phyloP scores from a whole-genome alignment of 2,329 filamentous ascomycete species.

The Orbilia javanica region DNA sequence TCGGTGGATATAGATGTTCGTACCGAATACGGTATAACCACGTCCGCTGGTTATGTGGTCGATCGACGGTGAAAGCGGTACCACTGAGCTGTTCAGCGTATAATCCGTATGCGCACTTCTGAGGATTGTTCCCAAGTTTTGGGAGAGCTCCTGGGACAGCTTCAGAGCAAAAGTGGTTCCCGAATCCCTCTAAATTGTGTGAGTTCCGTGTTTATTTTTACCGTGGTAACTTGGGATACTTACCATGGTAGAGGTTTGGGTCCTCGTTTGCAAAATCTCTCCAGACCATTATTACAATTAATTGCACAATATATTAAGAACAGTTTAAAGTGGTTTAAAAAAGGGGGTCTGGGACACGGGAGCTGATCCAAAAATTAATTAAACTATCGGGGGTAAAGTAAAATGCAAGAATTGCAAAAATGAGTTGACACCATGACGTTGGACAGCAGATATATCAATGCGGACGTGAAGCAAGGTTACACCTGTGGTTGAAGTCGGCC shows the following conservation, averaged over 20 bases:
- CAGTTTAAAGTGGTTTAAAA: too few species aligned
- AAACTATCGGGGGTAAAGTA: not conserved
- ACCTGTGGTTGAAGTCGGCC: conserved; percentile 11
- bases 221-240: not conserved
- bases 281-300: conserved; percentile 45
- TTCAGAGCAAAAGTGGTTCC: conserved; percentile 56
- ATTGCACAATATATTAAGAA: not conserved
- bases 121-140: conserved; percentile 76
- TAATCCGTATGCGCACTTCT: conserved; percentile 81
- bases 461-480: not conserved
- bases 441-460: conserved; percentile 7
- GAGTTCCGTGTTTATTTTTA: not conserved
- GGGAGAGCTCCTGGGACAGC: conserved; percentile 50
- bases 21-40: conserved; percentile 76
- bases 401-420: conserved; percentile 4
- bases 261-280: conserved; percentile 46
- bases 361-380: not conserved
- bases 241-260: conserved; percentile 57
- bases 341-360: not conserved
- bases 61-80: conserved; percentile 77
- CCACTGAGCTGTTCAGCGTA: conserved; percentile 85
- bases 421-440: not conserved
- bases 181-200: conserved; percentile 49
- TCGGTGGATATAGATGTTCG: conserved; percentile 60
- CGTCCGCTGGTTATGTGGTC: conserved; percentile 77